These are phyloP conservation scores for Schizophyllum amplum DNA, from an alignment of 1,284 basidiomycete species.

Conservation along the genomic window DNA sequence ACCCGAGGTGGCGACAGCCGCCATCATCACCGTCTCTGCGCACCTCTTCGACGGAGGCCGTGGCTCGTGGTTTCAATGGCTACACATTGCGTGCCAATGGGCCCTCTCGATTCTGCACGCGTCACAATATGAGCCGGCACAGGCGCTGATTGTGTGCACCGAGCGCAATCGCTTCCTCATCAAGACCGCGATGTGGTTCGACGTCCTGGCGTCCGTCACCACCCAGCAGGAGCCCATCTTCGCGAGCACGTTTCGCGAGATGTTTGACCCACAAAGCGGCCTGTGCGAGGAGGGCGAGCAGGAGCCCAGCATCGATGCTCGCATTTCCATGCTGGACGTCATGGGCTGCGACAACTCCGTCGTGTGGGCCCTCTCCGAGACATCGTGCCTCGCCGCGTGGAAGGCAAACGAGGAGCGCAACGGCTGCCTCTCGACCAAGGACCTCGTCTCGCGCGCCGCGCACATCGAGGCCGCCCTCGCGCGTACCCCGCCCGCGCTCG, in stretches of 20 bases:
- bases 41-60: slow-evolving; percentile 68
- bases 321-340: slow-evolving; percentile 60
- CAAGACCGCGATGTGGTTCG: slow-evolving; percentile 80
- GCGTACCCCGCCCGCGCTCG: slow-evolving; percentile 18
- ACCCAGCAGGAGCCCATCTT: slow-evolving; percentile 51
- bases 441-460: slow-evolving; percentile 45
- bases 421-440: slow-evolving; percentile 45
- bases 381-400: slow-evolving; percentile 58
- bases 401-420: slow-evolving; percentile 34
- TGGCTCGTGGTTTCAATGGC: slow-evolving; percentile 60
- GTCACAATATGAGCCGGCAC: slow-evolving; percentile 35
- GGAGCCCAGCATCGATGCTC: slow-evolving; percentile 19
- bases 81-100: slow-evolving; percentile 35
- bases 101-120: slow-evolving; percentile 15
- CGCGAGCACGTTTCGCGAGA: slow-evolving; percentile 41
- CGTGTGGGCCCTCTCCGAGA: slow-evolving; percentile 71
- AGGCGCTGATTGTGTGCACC: slow-evolving; percentile 37
- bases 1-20: slow-evolving; percentile 63
- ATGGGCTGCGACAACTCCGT: slow-evolving; percentile 82
- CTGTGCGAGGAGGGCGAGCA: slow-evolving; percentile 19
- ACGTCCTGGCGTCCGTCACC: slow-evolving; percentile 71
- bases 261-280: slow-evolving; percentile 42
- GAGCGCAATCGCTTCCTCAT: slow-evolving; percentile 58
- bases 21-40: slow-evolving; percentile 63
- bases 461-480: slow-evolving; percentile 37